Evolutionary conservation across 2,329 filamentous ascomycete genomes (phyloP).

Genomic region (Phialocephala sp.): DNA sequence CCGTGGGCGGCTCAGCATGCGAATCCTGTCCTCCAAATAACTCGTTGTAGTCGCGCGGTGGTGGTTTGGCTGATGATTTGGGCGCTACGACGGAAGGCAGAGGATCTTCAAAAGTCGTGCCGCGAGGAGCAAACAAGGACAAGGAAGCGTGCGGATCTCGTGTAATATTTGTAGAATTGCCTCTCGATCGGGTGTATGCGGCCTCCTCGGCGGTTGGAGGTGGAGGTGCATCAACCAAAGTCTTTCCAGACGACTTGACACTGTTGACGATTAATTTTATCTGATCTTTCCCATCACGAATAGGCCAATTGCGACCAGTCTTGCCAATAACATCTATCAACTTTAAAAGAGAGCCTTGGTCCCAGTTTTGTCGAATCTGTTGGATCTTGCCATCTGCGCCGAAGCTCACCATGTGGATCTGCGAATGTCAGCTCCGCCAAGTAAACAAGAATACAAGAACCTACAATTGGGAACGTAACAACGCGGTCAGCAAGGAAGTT

Average conservation of each 20-base stretch:
- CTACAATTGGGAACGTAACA: conserved; percentile 81
- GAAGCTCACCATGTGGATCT: conserved; percentile 91
- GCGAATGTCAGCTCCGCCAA: conserved; percentile 33
- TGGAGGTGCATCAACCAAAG: conserved; percentile 38
- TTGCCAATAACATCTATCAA: conserved; percentile 92
- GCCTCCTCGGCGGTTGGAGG: conserved; percentile 43
- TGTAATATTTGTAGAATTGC: conserved; percentile 58
- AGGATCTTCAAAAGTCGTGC: conserved; percentile 60
- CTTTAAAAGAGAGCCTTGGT: conserved; percentile 91
- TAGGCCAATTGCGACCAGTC: conserved; percentile 92
- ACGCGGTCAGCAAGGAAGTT: conserved; percentile 88
- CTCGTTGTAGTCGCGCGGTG: conserved; percentile 70
- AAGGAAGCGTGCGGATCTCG: conserved; percentile 74
- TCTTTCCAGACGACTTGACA: conserved; percentile 55
- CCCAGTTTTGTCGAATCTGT: conserved; percentile 92
- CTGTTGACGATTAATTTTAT: conserved; percentile 73
- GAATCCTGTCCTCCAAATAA: conserved; percentile 62
- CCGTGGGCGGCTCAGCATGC: conserved; percentile 29
- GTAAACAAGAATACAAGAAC: conserved; percentile 43
- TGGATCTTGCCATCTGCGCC: conserved; percentile 77
- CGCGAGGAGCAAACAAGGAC: conserved; percentile 74
- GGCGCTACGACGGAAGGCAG: conserved; percentile 62
- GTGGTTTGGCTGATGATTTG: conserved; percentile 73
- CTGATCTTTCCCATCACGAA: conserved; percentile 86
- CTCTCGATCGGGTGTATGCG: conserved; percentile 52